Evolutionary conservation across 768 basidiomycete species (phyloP).

Genomic region (Naganishia vaughanmartiniae): DNA sequence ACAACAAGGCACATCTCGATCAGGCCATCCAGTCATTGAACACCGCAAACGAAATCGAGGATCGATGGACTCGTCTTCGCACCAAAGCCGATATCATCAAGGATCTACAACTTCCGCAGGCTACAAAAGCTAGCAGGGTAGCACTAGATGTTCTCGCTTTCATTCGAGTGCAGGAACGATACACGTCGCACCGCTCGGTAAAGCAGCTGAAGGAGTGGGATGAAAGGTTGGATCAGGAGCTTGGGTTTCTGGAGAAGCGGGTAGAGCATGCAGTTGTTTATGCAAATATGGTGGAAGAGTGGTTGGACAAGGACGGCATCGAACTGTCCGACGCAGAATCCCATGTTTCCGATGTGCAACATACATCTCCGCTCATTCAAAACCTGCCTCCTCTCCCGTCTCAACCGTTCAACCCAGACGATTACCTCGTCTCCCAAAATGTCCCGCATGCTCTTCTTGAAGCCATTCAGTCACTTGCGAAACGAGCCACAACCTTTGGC

Average conservation of each 20-base stretch:
- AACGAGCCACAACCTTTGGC: constrained; percentile 12
- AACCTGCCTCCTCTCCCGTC: neutral
- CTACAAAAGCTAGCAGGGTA: neutral
- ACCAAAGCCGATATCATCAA: neutral
- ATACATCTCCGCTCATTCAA: neutral
- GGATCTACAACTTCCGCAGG: neutral
- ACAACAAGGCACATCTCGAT: constrained; percentile 3
- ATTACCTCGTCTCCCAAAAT: constrained; percentile 8
- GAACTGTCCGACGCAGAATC: neutral
- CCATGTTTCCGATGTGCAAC: neutral
- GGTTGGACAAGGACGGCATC: constrained; percentile 2
- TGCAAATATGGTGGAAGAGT: constrained; percentile 7
- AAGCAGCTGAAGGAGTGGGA: neutral
- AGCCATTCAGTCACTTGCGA: neutral
- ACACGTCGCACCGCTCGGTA: neutral
- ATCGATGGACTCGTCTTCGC: neutral
- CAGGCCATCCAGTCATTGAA: neutral
- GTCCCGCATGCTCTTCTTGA: neutral
- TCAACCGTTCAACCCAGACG: neutral
- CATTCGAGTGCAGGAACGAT: neutral
- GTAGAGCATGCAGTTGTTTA: neutral
- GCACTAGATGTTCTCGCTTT: constrained; percentile 5
- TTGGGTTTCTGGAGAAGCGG: neutral
- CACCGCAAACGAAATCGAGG: neutral
- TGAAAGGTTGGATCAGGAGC: neutral